A percentile compares a stretch with the other conserved stretches of the same genome.
Conservation (phyloP, 352 stramenopile genomes). For the Phytophthora syringae region DNA sequence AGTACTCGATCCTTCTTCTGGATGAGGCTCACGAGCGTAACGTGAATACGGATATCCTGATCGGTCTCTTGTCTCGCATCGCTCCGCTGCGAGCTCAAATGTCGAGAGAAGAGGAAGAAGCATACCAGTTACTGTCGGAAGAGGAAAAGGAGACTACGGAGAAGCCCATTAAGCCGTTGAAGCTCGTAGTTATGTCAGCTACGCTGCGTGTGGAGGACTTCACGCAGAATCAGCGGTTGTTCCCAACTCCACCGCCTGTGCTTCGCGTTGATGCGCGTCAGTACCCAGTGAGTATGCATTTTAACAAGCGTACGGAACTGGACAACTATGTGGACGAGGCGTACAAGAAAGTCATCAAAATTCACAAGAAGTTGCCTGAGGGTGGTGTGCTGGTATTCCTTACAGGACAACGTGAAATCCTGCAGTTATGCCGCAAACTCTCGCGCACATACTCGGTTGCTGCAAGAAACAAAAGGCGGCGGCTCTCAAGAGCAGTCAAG, state of each 20-base stretch:
- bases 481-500: slow-evolving; percentile 27
- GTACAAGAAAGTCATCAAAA: slow-evolving; percentile 97
- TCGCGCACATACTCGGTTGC: slow-evolving; percentile 53
- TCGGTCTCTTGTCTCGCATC: slow-evolving; percentile 95
- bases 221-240: slow-evolving; percentile 94
- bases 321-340: slow-evolving; percentile 96
- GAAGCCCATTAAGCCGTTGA: slow-evolving; percentile 77
- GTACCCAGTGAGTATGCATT: slow-evolving; percentile 98
- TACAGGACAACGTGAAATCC: slow-evolving; percentile 97
- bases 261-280: slow-evolving; percentile 95
- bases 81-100: slow-evolving; percentile 94
- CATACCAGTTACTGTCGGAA: slow-evolving; percentile 48
- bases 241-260: slow-evolving; percentile 91
- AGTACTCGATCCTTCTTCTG: slow-evolving; percentile 87
- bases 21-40: slow-evolving; percentile 98
- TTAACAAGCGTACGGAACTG: slow-evolving; percentile 98
- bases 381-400: slow-evolving; percentile 98
- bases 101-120: slow-evolving; percentile 70
- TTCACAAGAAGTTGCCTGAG: slow-evolving; percentile 97
- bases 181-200: slow-evolving; percentile 97
- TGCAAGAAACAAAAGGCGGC: slow-evolving; percentile 47
- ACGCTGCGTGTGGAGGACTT: slow-evolving; percentile 98
- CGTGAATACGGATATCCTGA: slow-evolving; percentile 96
- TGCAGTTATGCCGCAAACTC: slow-evolving; percentile 87
- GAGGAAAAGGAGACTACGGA: slow-evolving; percentile 48